Conservation (phyloP, 805 yeast genomes). For the Ogataea degrootiae region DNA sequence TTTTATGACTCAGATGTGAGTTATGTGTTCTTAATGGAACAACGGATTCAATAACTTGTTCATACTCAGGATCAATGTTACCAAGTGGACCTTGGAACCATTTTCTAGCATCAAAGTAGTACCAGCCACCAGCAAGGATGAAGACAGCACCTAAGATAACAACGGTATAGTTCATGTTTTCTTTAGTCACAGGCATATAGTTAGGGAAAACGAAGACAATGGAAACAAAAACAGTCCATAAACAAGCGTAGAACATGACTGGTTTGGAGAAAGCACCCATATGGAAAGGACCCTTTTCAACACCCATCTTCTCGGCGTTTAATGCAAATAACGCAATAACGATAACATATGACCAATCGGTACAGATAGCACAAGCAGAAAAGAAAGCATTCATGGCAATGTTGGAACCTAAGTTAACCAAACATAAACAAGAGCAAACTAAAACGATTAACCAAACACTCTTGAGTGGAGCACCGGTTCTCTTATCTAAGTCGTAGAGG, state of each 20-base stretch:
- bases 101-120: conserved; percentile 42
- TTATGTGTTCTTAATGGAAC: conserved; percentile 6
- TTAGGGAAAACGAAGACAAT: conserved; percentile 51
- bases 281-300: conserved; percentile 45
- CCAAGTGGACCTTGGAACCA: conserved; percentile 55
- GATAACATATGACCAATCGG: conserved; percentile 45
- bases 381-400: conserved; percentile 51
- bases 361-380: conserved; percentile 48
- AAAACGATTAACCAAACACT: conserved; percentile 40
- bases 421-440: conserved; percentile 38
- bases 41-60: conserved; percentile 14
- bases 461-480: conserved; percentile 40
- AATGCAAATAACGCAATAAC: conserved; percentile 39
- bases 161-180: conserved; percentile 51
- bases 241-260: conserved; percentile 36
- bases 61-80: conserved; percentile 37
- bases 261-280: conserved; percentile 39
- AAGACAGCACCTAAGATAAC: conserved; percentile 42
- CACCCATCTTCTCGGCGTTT: conserved; percentile 41
- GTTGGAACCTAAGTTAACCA: conserved; percentile 38
- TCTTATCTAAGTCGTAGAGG: conserved; percentile 36
- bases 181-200: conserved; percentile 36
- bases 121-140: conserved; percentile 39
- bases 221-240: conserved; percentile 45
- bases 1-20: conserved; percentile 1